Evolutionary conservation across 345 rosid species (phyloP).

Genomic region (Sonneratia caseolaris): DNA sequence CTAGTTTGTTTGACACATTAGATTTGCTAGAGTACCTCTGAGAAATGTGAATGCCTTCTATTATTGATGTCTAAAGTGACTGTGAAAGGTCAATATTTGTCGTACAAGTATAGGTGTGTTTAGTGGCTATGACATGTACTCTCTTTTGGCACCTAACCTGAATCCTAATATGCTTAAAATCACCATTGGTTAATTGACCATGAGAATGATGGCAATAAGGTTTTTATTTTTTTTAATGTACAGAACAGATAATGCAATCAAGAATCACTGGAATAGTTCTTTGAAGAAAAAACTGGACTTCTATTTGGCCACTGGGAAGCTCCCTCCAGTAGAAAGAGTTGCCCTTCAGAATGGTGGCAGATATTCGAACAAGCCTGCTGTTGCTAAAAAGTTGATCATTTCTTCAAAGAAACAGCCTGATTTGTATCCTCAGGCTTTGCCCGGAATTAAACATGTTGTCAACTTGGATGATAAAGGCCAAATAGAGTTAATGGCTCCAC

Average conservation of each 20-base stretch:
- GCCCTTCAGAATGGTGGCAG: conserved; percentile 32
- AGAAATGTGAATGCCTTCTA: not conserved
- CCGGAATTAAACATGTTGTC: conserved; percentile 31
- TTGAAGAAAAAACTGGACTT: conserved; percentile 83
- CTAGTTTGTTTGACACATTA: not conserved
- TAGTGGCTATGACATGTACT: not conserved
- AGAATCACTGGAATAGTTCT: conserved; percentile 98
- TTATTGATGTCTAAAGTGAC: not conserved
- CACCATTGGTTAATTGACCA: not conserved
- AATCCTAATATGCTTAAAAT: not conserved
- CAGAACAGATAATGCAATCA: conserved; percentile 94
- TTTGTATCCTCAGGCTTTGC: conserved; percentile 40
- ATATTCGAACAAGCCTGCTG: conserved; percentile 17
- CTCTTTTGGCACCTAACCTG: not conserved
- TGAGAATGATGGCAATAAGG: not conserved
- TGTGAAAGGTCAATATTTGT: not conserved
- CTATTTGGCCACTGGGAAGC: conserved; percentile 58
- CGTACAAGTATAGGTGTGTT: not conserved
- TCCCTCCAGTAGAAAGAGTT: conserved; percentile 47
- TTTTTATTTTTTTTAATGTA: not conserved
- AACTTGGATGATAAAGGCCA: conserved; percentile 41
- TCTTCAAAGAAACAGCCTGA: conserved; percentile 34
- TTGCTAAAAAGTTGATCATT: conserved; percentile 20
- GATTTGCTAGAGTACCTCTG: not conserved
- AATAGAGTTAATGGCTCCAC: conserved; percentile 27